Percentiles rank a stretch among this genome's conserved stretches.
Conservation (phyloP, 2,329 filamentous ascomycete genomes). For the Penicillium sp. region DNA sequence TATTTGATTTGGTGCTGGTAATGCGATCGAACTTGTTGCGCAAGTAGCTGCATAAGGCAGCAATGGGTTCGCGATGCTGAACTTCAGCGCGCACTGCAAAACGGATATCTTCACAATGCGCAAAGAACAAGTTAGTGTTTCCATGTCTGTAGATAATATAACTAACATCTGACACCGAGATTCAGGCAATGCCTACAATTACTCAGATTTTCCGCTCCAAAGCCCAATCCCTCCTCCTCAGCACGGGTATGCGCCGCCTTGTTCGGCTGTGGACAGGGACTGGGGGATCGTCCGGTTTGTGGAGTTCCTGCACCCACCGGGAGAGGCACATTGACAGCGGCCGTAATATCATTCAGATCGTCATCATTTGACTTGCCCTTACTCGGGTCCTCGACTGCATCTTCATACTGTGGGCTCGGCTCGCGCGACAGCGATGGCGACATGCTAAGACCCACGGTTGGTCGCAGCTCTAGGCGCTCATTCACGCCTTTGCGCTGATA, state of each 20-base stretch:
- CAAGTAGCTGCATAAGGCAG: constrained; percentile 67
- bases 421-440: constrained; percentile 56
- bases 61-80: constrained; percentile 82
- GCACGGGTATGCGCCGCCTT: constrained; percentile 15
- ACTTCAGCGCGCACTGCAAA: constrained; percentile 86
- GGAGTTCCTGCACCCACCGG: constrained; percentile 57
- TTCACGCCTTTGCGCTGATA: constrained; percentile 47
- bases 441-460: constrained; percentile 41
- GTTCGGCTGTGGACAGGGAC: constrained; percentile 47
- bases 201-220: constrained; percentile 43
- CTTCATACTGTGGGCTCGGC: constrained; percentile 61
- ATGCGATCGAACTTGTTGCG: constrained; percentile 60
- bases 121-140: constrained; percentile 35
- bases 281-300: constrained; percentile 57
- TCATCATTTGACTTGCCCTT: constrained; percentile 28
- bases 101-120: constrained; percentile 67
- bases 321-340: constrained; percentile 56
- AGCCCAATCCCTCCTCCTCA: constrained; percentile 38
- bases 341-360: constrained; percentile 28
- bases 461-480: constrained; percentile 41
- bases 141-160: constrained; percentile 23
- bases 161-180: constrained; percentile 16
- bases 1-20: constrained; percentile 69
- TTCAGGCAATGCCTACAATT: constrained; percentile 51
- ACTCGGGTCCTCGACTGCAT: constrained; percentile 50